A percentile compares a stretch with the other conserved stretches of the same genome.
phyloP scores from a whole-genome alignment of 257 asterid genomes.

The Forsythia suspensa region DNA sequence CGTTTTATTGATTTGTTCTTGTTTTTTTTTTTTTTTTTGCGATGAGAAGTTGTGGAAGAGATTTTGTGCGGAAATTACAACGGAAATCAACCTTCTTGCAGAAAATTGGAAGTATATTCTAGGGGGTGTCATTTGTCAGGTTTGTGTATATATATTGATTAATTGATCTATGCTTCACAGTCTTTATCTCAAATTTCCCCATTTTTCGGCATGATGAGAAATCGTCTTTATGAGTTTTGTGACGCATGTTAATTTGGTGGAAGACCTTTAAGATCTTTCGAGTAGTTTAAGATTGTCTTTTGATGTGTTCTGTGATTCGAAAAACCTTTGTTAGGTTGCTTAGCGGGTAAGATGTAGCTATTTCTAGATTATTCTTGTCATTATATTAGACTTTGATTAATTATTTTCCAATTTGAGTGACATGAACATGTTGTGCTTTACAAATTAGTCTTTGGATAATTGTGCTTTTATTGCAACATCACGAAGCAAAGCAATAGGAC shows the following conservation, averaged over 20 bases:
- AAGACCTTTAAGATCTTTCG: not conserved
- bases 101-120: slow-evolving; percentile 71
- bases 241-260: not conserved
- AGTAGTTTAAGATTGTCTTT: not conserved
- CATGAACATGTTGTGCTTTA: not conserved
- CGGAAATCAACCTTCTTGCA: slow-evolving; percentile 65
- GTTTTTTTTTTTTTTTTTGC: not conserved
- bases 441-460: slow-evolving; percentile 1
- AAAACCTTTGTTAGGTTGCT: slow-evolving; percentile 15
- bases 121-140: slow-evolving; percentile 74
- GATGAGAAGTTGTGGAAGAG: slow-evolving; percentile 67
- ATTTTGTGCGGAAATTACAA: slow-evolving; percentile 48
- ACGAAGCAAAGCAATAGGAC: not conserved
- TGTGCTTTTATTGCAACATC: slow-evolving; percentile 12
- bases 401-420: not conserved
- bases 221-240: not conserved
- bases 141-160: slow-evolving; percentile 21
- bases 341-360: slow-evolving; percentile 13
- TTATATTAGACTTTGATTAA: not conserved
- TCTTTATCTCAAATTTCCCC: not conserved
- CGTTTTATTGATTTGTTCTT: not conserved
- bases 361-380: slow-evolving; percentile 3
- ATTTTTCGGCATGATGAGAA: not conserved
- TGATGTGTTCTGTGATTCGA: not conserved
- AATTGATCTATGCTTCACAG: slow-evolving; percentile 11